Evolutionary conservation across 163 green algal genomes (phyloP), one percentile per base, ranked within the genome.

Genomic region (Picocystis sp.): DNA sequence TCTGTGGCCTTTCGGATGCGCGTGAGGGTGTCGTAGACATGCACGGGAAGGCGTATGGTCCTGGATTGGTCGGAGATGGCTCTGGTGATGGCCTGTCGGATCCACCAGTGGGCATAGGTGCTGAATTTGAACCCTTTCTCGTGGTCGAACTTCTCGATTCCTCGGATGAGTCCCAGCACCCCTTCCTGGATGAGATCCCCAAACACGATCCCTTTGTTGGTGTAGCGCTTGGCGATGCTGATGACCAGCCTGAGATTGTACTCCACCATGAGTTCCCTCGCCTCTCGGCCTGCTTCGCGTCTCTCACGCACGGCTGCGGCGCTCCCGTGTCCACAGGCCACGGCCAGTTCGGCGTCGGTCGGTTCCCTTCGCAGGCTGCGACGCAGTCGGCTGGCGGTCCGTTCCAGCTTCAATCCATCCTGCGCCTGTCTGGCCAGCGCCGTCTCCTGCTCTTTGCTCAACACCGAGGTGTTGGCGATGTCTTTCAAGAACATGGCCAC

Each of bases 71-170:
- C 64, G 13, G 56, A 53, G 24, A 77, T 67, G 14, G 69, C 50
- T 23, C 68, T 43, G 19, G 62, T 72, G 21, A 59, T 21, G 38
- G 25, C 41, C 52, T 78, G 70, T 34, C 66, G 55, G 38, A 78
- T 75, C 70, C 70, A 78, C 70, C 70, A 78, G 49, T 74, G 60
- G 13, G 59, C 63, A 53, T 78, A 78, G 19, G 70, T 78, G n/a
- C 45, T 64, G 41, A 78, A 69, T 47, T 76, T 76, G 60, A 63
- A 73, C 0, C 67, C 67, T 6, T 57, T 52, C 9, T 48, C 43
- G 44, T 53, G 56, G 53, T 78, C 70, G 66, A 78, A 78, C 67
- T 71, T 73, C 38, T 76, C 66, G 17, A 66, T 52, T 11, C 57
- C 70, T 22, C 59, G 45, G 21, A 68, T 52, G 1, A 78, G 60